These are phyloP conservation scores for Penicillium cataractarum DNA, from an alignment of 495 filamentous ascomycete species.

Conservation along the genomic window DNA sequence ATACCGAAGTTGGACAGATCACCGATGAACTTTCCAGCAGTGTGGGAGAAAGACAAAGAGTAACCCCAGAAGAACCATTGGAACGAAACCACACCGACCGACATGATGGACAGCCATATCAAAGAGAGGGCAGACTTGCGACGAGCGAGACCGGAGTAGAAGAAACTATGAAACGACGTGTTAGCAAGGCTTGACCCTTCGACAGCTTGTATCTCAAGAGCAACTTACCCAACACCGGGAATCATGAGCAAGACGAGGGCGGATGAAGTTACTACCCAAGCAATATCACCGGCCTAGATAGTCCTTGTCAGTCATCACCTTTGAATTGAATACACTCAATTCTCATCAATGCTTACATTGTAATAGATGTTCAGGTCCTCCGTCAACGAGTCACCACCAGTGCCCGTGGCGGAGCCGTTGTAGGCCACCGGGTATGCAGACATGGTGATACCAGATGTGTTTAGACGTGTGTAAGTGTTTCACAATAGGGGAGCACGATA, in stretches of 20 bases:
- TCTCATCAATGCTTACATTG: constrained; percentile 56
- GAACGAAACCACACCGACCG: constrained; percentile 86
- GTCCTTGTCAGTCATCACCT: constrained; percentile 20
- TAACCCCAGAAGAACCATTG: constrained; percentile 99
- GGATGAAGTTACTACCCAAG: constrained; percentile 86
- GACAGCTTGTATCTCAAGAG: background rate
- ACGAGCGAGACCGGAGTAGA: constrained; percentile 97
- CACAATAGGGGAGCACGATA: background rate
- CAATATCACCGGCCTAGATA: constrained; percentile 79
- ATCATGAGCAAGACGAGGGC: constrained; percentile 97
- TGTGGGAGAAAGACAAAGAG: constrained; percentile 88
- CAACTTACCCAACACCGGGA: constrained; percentile 80
- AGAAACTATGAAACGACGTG: constrained; percentile 62
- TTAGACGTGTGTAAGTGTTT: constrained; percentile 4
- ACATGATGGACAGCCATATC: constrained; percentile 97
- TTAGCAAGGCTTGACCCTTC: constrained; percentile 6
- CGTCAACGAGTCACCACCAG: constrained; percentile 74
- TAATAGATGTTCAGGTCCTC: constrained; percentile 83
- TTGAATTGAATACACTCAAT: background rate
- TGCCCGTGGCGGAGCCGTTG: constrained; percentile 61
- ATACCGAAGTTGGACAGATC: constrained; percentile 86
- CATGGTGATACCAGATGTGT: constrained; percentile 32
- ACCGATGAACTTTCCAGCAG: constrained; percentile 81
- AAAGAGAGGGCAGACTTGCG: constrained; percentile 93
- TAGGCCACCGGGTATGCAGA: constrained; percentile 54